Conservation (phyloP, 805 yeast genomes). For the Spathaspora passalidarum region DNA sequence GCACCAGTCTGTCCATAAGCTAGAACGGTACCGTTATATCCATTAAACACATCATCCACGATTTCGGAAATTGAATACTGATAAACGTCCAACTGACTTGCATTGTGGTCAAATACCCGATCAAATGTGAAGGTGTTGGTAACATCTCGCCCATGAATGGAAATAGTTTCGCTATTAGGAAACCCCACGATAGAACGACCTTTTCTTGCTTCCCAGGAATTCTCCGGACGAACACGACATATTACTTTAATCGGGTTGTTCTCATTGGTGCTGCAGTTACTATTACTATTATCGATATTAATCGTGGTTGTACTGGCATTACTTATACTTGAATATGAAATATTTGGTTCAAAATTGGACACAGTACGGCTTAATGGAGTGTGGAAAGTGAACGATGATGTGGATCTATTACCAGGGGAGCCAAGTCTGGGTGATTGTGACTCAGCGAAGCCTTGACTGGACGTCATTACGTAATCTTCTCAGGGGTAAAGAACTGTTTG, state of each 20-base stretch:
- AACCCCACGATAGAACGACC: slow-evolving; percentile 17
- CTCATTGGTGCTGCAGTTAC: background rate
- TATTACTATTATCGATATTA: background rate
- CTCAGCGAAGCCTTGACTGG: too few relatives aligned
- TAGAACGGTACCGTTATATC: slow-evolving; percentile 73
- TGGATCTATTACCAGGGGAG: too few relatives aligned
- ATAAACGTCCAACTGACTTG: slow-evolving; percentile 59
- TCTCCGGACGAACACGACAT: slow-evolving; percentile 68
- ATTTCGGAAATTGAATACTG: slow-evolving; percentile 57
- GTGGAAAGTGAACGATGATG: too few relatives aligned
- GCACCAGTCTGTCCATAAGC: slow-evolving; percentile 82
- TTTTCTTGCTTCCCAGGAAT: slow-evolving; percentile 24
- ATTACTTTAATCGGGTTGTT: slow-evolving; percentile 56
- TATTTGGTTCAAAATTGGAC: background rate
- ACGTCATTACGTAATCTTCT: too few relatives aligned
- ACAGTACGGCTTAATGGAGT: background rate
- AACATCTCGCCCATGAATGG: slow-evolving; percentile 24
- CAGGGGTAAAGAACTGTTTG: too few relatives aligned
- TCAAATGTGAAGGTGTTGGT: slow-evolving; percentile 56
- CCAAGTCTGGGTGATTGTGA: too few relatives aligned
- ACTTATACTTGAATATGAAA: background rate
- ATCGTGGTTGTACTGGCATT: background rate
- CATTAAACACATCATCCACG: slow-evolving; percentile 66
- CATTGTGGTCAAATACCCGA: slow-evolving; percentile 50
- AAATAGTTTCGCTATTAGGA: slow-evolving; percentile 25